Conservation (phyloP, 129 eudicot species). For the Flaveria robusta region DNA sequence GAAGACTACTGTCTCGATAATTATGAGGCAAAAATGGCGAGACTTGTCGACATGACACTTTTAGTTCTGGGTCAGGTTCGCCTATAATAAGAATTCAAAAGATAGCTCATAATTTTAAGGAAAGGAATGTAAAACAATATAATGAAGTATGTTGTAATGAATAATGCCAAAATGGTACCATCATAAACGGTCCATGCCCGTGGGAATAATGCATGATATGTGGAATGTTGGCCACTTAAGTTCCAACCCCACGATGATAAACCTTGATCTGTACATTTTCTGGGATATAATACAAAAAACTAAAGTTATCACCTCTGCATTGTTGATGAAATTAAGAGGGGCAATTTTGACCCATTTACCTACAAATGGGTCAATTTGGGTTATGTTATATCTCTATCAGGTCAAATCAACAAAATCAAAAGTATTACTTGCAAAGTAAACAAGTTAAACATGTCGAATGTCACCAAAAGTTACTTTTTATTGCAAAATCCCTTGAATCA, state of each 20-base stretch:
- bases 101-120: neutral
- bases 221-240: conserved; percentile 88
- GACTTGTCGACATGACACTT: conserved; percentile 93
- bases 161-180: conserved; percentile 47
- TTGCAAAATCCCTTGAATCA: neutral
- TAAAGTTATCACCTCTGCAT: neutral
- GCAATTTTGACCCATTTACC: neutral
- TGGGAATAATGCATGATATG: conserved; percentile 95
- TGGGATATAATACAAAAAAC: conserved; percentile 19
- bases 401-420: neutral
- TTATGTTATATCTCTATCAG: neutral
- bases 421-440: neutral
- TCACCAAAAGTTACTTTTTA: neutral
- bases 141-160: neutral
- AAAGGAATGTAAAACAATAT: neutral
- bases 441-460: neutral
- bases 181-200: conserved; percentile 98
- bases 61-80: conserved; percentile 94
- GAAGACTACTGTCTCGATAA: conserved; percentile 94
- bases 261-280: conserved; percentile 86
- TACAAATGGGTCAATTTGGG: neutral
- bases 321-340: neutral
- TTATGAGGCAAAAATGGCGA: conserved; percentile 98
- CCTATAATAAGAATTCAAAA: conserved; percentile 43
- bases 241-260: conserved; percentile 99